Base-by-base conservation (phyloP, 345 rosid species). In the Aquilaria sinensis region DNA sequence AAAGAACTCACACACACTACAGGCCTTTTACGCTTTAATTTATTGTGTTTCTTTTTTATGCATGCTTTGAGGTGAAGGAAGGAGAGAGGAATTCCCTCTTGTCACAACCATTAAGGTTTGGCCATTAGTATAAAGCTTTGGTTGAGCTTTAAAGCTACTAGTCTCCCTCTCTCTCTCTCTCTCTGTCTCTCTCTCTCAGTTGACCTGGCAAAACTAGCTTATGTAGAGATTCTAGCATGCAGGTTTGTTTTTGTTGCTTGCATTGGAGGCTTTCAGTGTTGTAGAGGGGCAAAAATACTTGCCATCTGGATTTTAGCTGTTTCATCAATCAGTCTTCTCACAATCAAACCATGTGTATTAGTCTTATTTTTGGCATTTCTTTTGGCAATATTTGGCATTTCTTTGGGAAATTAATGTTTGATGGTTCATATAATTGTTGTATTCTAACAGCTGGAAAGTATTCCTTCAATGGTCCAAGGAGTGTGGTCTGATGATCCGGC, bases 401-500 rank as follows among this genome's bases (percentile, higher is more conserved):
- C 30, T 2, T 60, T 10, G 48, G 29, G 23, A 10, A 46, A 46
- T 47, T 64, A 43, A 46, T 47, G 51, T 60, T 46, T 53, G 33
- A 53, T 16, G 47, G 5, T 9, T 56, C 34, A 8, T 56, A 33
- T 37, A 16, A 16, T 56, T 74, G 57, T 63, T 80, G 60, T 57
- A 60, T 67, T 15, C 55, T 16, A 52, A 71, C 88, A 89, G 96
- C 60, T 89, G 75, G 96, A 86, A 75, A 83, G 83, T 68, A 74
- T 89, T 60, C 87, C 90, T 16, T 53, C 69, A 64, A 82, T 86
- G 96, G 90, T 86, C 23, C 87, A 84, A 84, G 89, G 96, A 65
- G 82, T 86, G 37, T 81, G 76, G 78, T 81, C 89, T 31, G 86
- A 81, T 23, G 82, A 89, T 71, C 85, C 89, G 52, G 48, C 72